Percentiles rank a stretch among this genome's conserved stretches.
These are phyloP conservation scores for Orbilia blumenaviensis DNA, from an alignment of 2,329 filamentous ascomycete genomes.

Conservation along the genomic window DNA sequence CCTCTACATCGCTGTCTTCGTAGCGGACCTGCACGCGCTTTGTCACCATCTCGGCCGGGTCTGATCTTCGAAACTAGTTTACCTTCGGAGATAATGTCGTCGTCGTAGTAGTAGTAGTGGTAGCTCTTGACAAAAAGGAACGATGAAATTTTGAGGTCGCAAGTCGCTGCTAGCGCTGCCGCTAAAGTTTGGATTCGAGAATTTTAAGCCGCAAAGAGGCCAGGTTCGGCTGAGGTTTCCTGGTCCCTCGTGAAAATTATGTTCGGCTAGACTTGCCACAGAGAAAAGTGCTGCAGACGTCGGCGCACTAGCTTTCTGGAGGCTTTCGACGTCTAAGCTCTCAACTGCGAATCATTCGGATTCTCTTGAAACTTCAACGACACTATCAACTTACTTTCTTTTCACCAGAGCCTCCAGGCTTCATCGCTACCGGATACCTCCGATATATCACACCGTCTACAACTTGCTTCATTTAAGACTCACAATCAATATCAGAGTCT, in stretches of 20 bases:
- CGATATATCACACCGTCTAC: neutral
- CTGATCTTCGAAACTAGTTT: neutral
- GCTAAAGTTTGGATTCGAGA: constrained; percentile 33
- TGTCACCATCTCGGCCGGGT: constrained; percentile 14
- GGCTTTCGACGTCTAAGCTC: too few species aligned
- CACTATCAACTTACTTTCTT: neutral
- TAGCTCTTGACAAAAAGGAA: constrained; percentile 4
- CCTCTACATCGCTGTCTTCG: constrained; percentile 45
- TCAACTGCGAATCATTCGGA: neutral
- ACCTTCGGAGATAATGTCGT: constrained; percentile 5
- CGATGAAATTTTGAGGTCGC: constrained; percentile 24
- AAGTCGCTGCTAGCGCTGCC: constrained; percentile 30
- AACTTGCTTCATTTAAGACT: too few species aligned
- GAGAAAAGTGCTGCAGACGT: neutral
- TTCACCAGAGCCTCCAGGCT: neutral
- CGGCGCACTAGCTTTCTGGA: neutral
- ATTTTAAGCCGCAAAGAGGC: constrained; percentile 51
- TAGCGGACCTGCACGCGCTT: constrained; percentile 39
- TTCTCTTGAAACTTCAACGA: neutral
- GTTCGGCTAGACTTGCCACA: neutral
- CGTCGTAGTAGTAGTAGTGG: constrained; percentile 30
- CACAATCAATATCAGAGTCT: neutral
- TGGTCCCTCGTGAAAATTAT: neutral
- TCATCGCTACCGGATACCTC: neutral
- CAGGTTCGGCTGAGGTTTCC: constrained; percentile 26